Conservation (phyloP, 179 eudicot species). For the Actinidia polygama region DNA sequence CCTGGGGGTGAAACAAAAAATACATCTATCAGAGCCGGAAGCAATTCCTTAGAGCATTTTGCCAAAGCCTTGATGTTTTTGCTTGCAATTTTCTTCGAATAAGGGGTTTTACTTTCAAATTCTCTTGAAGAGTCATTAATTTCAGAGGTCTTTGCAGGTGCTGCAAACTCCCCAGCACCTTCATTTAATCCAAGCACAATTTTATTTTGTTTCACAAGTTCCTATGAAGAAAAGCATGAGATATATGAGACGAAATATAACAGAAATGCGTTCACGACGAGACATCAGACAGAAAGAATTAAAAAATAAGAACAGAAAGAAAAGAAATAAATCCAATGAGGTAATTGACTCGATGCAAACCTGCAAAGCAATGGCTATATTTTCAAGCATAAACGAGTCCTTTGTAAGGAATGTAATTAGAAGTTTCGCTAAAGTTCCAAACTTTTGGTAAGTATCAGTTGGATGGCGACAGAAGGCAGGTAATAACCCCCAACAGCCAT, state of each 20-base stretch:
- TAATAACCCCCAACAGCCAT: slow-evolving; percentile 71
- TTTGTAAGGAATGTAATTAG: slow-evolving; percentile 53
- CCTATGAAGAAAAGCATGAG: slow-evolving; percentile 39
- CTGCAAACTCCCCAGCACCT: slow-evolving; percentile 33
- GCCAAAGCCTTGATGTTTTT: slow-evolving; percentile 64
- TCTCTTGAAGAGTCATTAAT: slow-evolving; percentile 35
- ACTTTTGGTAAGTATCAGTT: slow-evolving; percentile 55
- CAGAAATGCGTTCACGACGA: slow-evolving; percentile 8
- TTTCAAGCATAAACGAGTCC: slow-evolving; percentile 65
- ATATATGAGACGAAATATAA: background rate
- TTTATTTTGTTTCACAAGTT: slow-evolving; percentile 71
- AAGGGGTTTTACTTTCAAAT: slow-evolving; percentile 29
- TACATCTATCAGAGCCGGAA: slow-evolving; percentile 52
- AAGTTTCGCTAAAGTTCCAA: slow-evolving; percentile 54
- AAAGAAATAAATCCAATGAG: background rate
- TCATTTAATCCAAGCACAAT: slow-evolving; percentile 36
- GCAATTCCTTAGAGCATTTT: slow-evolving; percentile 57
- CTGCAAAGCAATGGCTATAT: slow-evolving; percentile 69
- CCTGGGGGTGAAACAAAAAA: slow-evolving; percentile 57
- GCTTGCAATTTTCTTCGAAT: slow-evolving; percentile 54
- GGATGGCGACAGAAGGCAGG: slow-evolving; percentile 90
- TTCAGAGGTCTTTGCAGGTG: slow-evolving; percentile 30
- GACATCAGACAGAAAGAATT: background rate
- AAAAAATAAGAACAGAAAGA: background rate
- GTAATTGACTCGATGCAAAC: slow-evolving; percentile 32